Percentiles rank a stretch among this genome's conserved stretches.
These are phyloP conservation scores for Xerocomus cyaneibrunnescens DNA, from an alignment of 1,284 basidiomycete species.

Conservation along the genomic window DNA sequence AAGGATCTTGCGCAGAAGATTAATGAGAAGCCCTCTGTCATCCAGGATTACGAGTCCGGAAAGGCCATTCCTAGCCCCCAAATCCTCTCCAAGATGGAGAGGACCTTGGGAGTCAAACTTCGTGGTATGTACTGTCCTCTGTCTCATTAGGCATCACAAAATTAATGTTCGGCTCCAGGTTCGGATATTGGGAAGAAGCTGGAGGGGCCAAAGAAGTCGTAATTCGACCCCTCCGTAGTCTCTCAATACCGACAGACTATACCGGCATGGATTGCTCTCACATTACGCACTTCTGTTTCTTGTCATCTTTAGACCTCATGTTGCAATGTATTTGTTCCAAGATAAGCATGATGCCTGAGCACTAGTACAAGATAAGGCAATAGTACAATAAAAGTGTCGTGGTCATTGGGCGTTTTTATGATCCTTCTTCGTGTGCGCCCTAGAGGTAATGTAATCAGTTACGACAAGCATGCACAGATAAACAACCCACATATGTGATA, in stretches of 20 bases:
- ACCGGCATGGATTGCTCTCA: constrained; percentile 14
- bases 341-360: constrained; percentile 3
- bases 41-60: constrained; percentile 90
- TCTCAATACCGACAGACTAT: constrained; percentile 23
- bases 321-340: constrained; percentile 27
- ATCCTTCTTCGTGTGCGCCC: constrained; percentile 30
- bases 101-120: constrained; percentile 88
- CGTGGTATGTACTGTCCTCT: constrained; percentile 57
- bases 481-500: constrained; percentile 68
- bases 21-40: constrained; percentile 86
- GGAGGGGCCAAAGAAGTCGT: constrained; percentile 72
- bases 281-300: constrained; percentile 6
- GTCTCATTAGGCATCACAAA: background rate
- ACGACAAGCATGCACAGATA: background rate
- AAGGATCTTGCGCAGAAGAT: constrained; percentile 94
- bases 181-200: constrained; percentile 80
- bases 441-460: constrained; percentile 5
- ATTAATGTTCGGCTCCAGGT: constrained; percentile 42
- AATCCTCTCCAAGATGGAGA: constrained; percentile 91
- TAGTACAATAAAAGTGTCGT: no score
- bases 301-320: constrained; percentile 25
- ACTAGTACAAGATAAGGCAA: background rate
- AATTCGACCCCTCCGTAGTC: constrained; percentile 38
- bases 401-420: no score
- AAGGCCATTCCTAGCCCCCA: constrained; percentile 90